Percentiles rank a stretch among this genome's conserved stretches.
Evolutionary conservation across 2,329 filamentous ascomycete species (phyloP).

Genomic region (Aspergillus hiratsukae): DNA sequence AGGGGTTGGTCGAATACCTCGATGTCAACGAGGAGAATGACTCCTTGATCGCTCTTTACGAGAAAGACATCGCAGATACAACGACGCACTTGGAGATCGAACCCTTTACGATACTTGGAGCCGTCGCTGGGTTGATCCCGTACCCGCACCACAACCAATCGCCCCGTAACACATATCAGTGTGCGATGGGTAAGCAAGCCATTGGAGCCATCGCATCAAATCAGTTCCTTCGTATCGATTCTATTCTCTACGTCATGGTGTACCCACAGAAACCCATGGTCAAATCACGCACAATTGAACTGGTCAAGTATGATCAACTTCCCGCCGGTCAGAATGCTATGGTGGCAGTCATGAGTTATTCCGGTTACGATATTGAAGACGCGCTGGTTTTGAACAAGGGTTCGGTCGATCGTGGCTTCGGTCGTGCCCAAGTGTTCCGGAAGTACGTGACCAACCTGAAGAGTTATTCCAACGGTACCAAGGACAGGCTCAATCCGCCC

Average conservation of each 20-base stretch:
- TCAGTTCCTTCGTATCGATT: slow-evolving; percentile 95
- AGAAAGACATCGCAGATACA: slow-evolving; percentile 72
- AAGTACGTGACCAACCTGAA: slow-evolving; percentile 86
- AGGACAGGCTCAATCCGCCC: slow-evolving; percentile 56
- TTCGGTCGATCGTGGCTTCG: slow-evolving; percentile 90
- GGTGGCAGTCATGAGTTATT: slow-evolving; percentile 98
- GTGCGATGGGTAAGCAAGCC: slow-evolving; percentile 99
- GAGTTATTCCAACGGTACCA: slow-evolving; percentile 77
- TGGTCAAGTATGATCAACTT: slow-evolving; percentile 95
- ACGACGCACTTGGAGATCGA: slow-evolving; percentile 97
- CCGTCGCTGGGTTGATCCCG: slow-evolving; percentile 91
- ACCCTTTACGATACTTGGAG: slow-evolving; percentile 92
- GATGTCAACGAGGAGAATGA: slow-evolving; percentile 99
- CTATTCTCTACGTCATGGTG: slow-evolving; percentile 90
- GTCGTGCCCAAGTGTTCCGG: slow-evolving; percentile 94
- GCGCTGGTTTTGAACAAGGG: slow-evolving; percentile 95
- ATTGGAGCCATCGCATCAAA: slow-evolving; percentile 98
- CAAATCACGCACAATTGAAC: slow-evolving; percentile 91
- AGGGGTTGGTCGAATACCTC: slow-evolving; percentile 90
- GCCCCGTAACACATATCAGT: slow-evolving; percentile 96
- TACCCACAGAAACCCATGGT: slow-evolving; percentile 98
- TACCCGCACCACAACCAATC: slow-evolving; percentile 99
- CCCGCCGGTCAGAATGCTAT: slow-evolving; percentile 95
- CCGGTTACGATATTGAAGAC: slow-evolving; percentile 98
- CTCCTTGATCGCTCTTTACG: slow-evolving; percentile 84